phyloP scores from a whole-genome alignment of 495 filamentous ascomycete species.

The Parachaetomium inaequale region DNA sequence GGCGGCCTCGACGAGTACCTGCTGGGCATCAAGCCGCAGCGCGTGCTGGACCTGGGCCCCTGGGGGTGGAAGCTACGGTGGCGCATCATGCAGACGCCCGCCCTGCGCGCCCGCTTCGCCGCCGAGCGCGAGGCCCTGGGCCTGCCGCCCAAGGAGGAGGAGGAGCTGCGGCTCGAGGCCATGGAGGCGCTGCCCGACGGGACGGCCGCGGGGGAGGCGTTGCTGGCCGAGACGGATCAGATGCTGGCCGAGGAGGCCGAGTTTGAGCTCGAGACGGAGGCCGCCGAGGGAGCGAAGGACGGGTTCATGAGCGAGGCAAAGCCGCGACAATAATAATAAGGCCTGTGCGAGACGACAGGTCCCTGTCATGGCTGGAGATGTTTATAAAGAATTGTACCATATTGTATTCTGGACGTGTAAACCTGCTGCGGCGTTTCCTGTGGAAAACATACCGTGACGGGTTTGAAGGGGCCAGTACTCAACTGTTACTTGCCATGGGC shows the following conservation, averaged over 20 bases:
- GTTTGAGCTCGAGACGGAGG: slow-evolving; percentile 34
- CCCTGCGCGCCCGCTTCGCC: slow-evolving; percentile 57
- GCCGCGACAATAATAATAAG: slow-evolving; percentile 2
- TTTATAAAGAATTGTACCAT: slow-evolving; percentile 20
- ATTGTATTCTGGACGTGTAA: slow-evolving; percentile 21
- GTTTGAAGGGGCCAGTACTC: too few species aligned
- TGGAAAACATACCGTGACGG: not conserved
- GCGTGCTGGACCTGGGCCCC: slow-evolving; percentile 80
- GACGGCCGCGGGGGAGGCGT: slow-evolving; percentile 12
- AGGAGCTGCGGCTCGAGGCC: slow-evolving; percentile 2
- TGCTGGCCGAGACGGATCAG: slow-evolving; percentile 39
- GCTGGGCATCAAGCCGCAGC: slow-evolving; percentile 63
- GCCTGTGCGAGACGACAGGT: not conserved
- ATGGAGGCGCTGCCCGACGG: slow-evolving; percentile 15
- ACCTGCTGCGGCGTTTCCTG: not conserved
- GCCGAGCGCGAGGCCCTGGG: slow-evolving; percentile 48
- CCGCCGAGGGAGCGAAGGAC: slow-evolving; percentile 11
- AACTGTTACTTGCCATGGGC: too few species aligned
- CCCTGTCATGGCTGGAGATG: not conserved
- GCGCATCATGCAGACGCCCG: slow-evolving; percentile 72
- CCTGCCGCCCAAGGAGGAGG: slow-evolving; percentile 26
- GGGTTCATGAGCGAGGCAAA: slow-evolving; percentile 30
- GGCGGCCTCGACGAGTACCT: slow-evolving; percentile 92
- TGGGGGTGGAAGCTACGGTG: slow-evolving; percentile 85
- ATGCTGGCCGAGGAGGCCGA: slow-evolving; percentile 39